A percentile compares a stretch with the other conserved stretches of the same genome.
phyloP scores from a whole-genome alignment of 176 grass and related monocot species.

The Cenchrus americanus region DNA sequence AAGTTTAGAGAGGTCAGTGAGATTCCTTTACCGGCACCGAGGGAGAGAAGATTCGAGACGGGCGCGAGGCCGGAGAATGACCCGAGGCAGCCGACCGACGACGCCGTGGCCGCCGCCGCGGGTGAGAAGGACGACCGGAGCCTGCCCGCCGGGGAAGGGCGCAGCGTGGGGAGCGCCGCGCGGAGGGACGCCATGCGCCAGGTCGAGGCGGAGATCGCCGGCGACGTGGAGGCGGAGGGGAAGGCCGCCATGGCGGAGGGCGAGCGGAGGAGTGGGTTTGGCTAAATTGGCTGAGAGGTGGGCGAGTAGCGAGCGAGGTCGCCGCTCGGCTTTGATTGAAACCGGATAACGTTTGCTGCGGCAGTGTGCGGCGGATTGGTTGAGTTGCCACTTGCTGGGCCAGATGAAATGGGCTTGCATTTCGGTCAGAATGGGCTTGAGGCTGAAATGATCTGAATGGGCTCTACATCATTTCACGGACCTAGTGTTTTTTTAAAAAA shows the following conservation, averaged over 20 bases:
- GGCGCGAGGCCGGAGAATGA: slow-evolving; percentile 68
- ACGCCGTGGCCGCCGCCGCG: slow-evolving; percentile 32
- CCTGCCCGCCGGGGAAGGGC: slow-evolving; percentile 21
- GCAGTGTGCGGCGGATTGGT: slow-evolving; percentile 20
- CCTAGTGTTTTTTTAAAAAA: no score
- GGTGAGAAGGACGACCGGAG: slow-evolving; percentile 38
- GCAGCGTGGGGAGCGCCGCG: slow-evolving; percentile 46
- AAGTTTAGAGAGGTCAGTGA: background rate
- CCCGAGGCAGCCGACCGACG: slow-evolving; percentile 35
- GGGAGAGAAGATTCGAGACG: slow-evolving; percentile 41
- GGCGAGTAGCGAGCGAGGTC: background rate
- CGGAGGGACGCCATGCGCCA: slow-evolving; percentile 69
- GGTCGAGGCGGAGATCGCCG: slow-evolving; percentile 55
- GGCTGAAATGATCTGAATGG: background rate
- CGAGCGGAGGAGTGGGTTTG: slow-evolving; percentile 20
- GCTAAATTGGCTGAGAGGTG: background rate
- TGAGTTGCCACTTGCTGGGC: background rate
- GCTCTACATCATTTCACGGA: background rate
- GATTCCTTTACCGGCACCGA: slow-evolving; percentile 46
- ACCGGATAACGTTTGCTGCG: slow-evolving; percentile 50
- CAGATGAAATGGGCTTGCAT: no score
- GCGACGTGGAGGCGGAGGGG: slow-evolving; percentile 44
- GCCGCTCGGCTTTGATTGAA: slow-evolving; percentile 44
- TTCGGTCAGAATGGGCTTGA: background rate
- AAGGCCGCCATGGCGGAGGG: slow-evolving; percentile 58